Evolutionary conservation across 352 stramenopile species (phyloP).

Genomic region (Phytophthora hybrid): DNA sequence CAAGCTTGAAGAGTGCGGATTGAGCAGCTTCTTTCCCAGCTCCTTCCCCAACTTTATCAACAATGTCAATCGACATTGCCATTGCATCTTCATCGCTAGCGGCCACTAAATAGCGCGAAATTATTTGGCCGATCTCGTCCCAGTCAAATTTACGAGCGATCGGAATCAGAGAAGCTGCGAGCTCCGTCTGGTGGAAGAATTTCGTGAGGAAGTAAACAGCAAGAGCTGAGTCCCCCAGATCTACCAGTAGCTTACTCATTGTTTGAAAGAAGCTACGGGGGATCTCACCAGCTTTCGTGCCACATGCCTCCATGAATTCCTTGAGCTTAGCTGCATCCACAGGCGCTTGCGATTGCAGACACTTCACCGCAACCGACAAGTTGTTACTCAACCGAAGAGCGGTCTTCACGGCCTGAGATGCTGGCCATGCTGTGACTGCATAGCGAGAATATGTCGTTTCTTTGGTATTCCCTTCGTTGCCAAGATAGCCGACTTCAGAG

Average conservation of each 20-base stretch:
- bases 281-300: neutral
- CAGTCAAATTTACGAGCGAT: neutral
- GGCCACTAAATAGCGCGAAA: neutral
- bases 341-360: neutral
- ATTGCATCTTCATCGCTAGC: neutral
- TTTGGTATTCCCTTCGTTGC: constrained; percentile 1
- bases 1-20: neutral
- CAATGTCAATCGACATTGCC: neutral
- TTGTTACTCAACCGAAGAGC: neutral
- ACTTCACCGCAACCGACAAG: neutral
- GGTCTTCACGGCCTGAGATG: neutral
- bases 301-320: neutral
- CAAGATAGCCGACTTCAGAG: neutral
- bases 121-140: neutral
- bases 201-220: neutral
- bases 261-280: neutral
- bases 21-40: neutral
- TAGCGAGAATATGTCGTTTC: neutral
- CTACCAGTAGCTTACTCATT: neutral
- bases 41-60: neutral
- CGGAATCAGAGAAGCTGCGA: neutral
- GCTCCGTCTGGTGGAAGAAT: neutral
- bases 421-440: neutral
- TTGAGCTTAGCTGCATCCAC: neutral
- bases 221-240: neutral